Conservation (phyloP, 352 stramenopile genomes). For the Phytophthora parvispora region DNA sequence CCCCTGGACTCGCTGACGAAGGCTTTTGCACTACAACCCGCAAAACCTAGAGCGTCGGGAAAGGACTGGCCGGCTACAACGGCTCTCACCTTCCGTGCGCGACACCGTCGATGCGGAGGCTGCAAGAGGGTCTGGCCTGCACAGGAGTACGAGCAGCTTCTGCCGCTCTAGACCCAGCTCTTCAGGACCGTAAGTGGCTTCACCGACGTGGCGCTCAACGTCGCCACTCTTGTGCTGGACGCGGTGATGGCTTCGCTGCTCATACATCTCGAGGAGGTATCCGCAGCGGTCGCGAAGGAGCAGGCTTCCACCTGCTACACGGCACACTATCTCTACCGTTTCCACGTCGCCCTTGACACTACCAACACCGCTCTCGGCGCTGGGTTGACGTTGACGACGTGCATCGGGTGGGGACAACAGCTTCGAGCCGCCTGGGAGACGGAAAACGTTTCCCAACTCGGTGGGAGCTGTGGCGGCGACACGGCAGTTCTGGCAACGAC, state of each 20-base stretch:
- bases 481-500: not conserved
- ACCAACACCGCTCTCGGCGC: not conserved
- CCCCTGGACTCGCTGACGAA: conserved; percentile 4
- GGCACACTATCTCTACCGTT: not conserved
- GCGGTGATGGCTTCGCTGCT: not conserved
- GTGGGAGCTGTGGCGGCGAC: not conserved
- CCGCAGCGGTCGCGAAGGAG: not conserved
- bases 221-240: not conserved
- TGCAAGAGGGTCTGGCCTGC: not conserved
- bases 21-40: conserved; percentile 6
- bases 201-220: not conserved
- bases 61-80: conserved; percentile 21
- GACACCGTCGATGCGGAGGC: conserved; percentile 4
- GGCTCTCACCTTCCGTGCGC: conserved; percentile 8
- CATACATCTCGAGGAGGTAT: not conserved
- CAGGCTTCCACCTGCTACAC: not conserved
- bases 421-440: not conserved
- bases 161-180: not conserved
- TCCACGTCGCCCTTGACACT: not conserved
- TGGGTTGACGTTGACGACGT: not conserved
- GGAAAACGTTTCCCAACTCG: not conserved
- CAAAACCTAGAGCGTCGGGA: conserved; percentile 18
- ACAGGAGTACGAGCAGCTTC: conserved; percentile 5
- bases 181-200: not conserved
- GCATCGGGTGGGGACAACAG: not conserved